Percentiles rank a stretch among this genome's conserved stretches.
Evolutionary conservation across 2,329 filamentous ascomycete genomes (phyloP).

Genomic region (Penicillium aurantiogriseum): DNA sequence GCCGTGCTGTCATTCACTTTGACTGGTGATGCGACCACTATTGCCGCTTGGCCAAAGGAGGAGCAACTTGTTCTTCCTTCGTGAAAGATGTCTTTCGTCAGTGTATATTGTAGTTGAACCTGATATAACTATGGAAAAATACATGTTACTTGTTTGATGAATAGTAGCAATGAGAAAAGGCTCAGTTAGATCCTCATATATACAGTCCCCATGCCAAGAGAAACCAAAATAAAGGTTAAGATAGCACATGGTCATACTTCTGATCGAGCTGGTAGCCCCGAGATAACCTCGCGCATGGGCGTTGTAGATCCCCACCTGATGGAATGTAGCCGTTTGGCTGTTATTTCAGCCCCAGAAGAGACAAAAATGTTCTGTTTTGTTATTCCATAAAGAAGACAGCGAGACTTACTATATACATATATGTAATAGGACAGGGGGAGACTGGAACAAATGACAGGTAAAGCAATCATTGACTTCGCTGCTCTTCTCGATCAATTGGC

Average conservation of each 20-base stretch:
- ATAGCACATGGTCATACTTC: slow-evolving; percentile 3
- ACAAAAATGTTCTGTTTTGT: too few species aligned
- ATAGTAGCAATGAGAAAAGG: background rate
- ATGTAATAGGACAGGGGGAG: too few species aligned
- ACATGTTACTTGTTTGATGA: background rate
- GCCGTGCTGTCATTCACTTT: slow-evolving; percentile 35
- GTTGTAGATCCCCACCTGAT: too few species aligned
- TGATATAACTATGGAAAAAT: background rate
- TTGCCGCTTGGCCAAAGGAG: slow-evolving; percentile 38
- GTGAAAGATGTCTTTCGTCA: background rate
- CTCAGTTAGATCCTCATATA: slow-evolving; percentile 14
- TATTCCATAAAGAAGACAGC: too few species aligned
- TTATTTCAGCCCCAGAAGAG: too few species aligned
- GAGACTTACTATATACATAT: too few species aligned
- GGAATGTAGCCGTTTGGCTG: too few species aligned
- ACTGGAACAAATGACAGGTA: too few species aligned
- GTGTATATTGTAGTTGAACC: background rate
- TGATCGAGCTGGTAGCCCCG: too few species aligned
- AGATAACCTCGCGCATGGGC: too few species aligned
- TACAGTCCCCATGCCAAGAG: slow-evolving; percentile 5
- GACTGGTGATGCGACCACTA: slow-evolving; percentile 31
- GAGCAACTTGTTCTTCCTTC: slow-evolving; percentile 23
- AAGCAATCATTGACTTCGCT: too few species aligned
- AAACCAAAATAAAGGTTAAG: slow-evolving; percentile 27
- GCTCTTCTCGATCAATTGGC: too few species aligned